Conservation (phyloP, 495 filamentous ascomycete species). For the Lophiostoma macrostomum region DNA sequence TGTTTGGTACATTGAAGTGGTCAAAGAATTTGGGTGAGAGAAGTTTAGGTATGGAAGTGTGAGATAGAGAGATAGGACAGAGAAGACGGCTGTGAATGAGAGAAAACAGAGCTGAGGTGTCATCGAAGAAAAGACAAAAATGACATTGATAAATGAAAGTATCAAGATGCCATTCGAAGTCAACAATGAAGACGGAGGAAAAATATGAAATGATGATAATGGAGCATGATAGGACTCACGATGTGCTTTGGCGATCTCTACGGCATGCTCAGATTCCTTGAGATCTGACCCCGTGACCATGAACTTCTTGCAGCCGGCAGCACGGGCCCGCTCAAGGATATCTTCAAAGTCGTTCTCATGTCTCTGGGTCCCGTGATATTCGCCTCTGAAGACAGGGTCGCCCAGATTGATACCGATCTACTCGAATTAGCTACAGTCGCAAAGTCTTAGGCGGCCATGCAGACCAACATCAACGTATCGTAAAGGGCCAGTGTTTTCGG, state of each 20-base stretch:
- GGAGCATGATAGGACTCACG: constrained; percentile 53
- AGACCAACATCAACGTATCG: constrained; percentile 60
- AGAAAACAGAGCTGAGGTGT: too few relatives aligned
- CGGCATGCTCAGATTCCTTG: constrained; percentile 67
- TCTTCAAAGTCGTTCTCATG: constrained; percentile 76
- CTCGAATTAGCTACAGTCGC: background rate
- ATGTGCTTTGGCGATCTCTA: constrained; percentile 68
- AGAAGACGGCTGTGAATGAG: too few relatives aligned
- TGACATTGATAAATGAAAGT: too few relatives aligned
- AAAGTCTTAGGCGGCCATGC: background rate
- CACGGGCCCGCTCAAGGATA: constrained; percentile 70
- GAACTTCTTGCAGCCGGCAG: constrained; percentile 78
- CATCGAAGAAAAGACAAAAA: too few relatives aligned
- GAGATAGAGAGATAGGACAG: too few relatives aligned
- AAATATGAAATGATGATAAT: background rate
- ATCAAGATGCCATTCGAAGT: too few relatives aligned
- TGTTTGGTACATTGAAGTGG: background rate
- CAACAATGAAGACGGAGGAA: background rate
- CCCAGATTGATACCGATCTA: constrained; percentile 91
- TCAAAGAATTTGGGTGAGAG: background rate
- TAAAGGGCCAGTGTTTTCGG: constrained; percentile 34
- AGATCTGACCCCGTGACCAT: constrained; percentile 94
- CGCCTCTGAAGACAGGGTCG: constrained; percentile 79
- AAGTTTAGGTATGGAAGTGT: too few relatives aligned
- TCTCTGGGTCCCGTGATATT: constrained; percentile 75